Percentiles rank a stretch among this genome's conserved stretches.
These are phyloP conservation scores for Colletotrichum neosansevieriae DNA, from an alignment of 2,329 filamentous ascomycete species.

Conservation along the genomic window DNA sequence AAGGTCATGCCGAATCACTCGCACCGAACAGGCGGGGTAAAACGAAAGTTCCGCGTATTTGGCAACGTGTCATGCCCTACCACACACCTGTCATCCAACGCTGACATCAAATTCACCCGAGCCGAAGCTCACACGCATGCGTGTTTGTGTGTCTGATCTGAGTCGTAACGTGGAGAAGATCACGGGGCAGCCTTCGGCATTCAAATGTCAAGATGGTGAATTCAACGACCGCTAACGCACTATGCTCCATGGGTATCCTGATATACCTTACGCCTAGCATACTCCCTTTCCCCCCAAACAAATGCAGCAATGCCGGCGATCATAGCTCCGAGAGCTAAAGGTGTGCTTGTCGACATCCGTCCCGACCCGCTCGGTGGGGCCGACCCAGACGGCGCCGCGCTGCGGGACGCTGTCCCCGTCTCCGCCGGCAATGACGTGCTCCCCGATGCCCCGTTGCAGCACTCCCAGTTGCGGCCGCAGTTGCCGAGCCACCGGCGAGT, in stretches of 20 bases:
- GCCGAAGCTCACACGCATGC: constrained; percentile 29
- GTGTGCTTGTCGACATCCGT: not conserved
- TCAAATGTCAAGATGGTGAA: not conserved
- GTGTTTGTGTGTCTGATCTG: not conserved
- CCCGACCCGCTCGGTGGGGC: constrained; percentile 14
- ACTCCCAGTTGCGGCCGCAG: not conserved
- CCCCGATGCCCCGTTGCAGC: not conserved
- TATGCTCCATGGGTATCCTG: no score
- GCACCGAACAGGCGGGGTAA: constrained; percentile 35
- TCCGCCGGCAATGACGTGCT: constrained; percentile 5
- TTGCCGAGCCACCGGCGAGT: constrained; percentile 1
- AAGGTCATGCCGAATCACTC: constrained; percentile 1
- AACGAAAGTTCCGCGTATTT: not conserved
- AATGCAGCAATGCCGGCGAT: not conserved
- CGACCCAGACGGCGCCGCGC: constrained; percentile 6
- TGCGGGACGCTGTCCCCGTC: constrained; percentile 6
- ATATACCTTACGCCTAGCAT: not conserved
- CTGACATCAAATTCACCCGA: constrained; percentile 5
- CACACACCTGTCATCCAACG: constrained; percentile 11
- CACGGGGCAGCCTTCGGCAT: not conserved
- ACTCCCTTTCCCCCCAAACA: not conserved
- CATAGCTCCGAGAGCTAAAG: not conserved
- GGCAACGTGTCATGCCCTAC: constrained; percentile 5
- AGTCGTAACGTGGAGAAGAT: not conserved
- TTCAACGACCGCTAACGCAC: not conserved